Percentiles rank a stretch among this genome's conserved stretches.
Conservation (phyloP, 768 basidiomycete species). For the Tricholomella constricta region DNA sequence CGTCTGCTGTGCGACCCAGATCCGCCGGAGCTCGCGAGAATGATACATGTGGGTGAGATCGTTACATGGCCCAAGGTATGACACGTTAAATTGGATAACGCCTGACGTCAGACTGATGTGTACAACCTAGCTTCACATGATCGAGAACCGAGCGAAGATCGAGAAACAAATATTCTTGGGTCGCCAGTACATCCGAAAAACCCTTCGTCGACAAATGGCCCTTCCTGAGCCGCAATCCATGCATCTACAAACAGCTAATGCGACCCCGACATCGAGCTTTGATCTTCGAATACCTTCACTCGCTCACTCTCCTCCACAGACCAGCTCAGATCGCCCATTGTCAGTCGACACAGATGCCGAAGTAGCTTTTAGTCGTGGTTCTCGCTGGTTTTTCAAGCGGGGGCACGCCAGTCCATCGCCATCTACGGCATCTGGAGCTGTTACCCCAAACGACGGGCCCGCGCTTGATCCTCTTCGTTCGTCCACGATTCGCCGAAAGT, state of each 20-base stretch:
- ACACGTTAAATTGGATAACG: background rate
- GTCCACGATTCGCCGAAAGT: slow-evolving; percentile 46
- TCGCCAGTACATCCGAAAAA: slow-evolving; percentile 67
- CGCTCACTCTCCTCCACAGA: slow-evolving; percentile 35
- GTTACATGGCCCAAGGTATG: slow-evolving; percentile 97
- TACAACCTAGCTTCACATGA: slow-evolving; percentile 77
- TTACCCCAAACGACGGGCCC: slow-evolving; percentile 32
- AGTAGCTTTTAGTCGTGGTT: slow-evolving; percentile 61
- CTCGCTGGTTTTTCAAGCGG: slow-evolving; percentile 56
- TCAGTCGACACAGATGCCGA: slow-evolving; percentile 84
- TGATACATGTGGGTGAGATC: slow-evolving; percentile 84
- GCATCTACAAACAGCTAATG: slow-evolving; percentile 18
- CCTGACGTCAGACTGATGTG: background rate
- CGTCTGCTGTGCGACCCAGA: slow-evolving; percentile 84
- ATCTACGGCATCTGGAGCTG: slow-evolving; percentile 33
- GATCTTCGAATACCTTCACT: slow-evolving; percentile 17
- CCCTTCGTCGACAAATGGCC: slow-evolving; percentile 40
- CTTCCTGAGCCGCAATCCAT: slow-evolving; percentile 24
- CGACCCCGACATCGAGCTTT: slow-evolving; percentile 8
- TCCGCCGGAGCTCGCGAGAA: slow-evolving; percentile 73
- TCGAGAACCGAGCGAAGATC: slow-evolving; percentile 85
- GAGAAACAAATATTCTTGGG: slow-evolving; percentile 84
- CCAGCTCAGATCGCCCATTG: slow-evolving; percentile 54
- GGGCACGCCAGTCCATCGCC: slow-evolving; percentile 38
- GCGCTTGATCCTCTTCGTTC: slow-evolving; percentile 41